phyloP scores from a whole-genome alignment of 1,139 yeast species.

The Groenewaldozyma auringiensis region DNA sequence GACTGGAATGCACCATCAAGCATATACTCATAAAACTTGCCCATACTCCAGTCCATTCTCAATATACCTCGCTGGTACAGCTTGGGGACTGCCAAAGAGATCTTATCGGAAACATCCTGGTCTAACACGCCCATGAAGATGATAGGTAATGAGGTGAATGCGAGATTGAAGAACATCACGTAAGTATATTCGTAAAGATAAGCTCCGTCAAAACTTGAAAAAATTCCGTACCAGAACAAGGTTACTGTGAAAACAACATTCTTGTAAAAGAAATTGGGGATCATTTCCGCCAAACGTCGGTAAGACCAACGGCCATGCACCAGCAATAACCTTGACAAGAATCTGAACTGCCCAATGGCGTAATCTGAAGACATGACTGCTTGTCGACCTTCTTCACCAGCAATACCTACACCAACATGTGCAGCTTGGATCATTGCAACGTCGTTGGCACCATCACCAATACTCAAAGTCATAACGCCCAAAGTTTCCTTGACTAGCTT shows the following conservation, averaged over 20 bases:
- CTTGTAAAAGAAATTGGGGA: constrained; percentile 87
- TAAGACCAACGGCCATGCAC: constrained; percentile 98
- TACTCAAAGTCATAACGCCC: constrained; percentile 82
- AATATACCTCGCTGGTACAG: constrained; percentile 78
- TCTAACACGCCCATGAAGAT: constrained; percentile 85
- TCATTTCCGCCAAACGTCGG: constrained; percentile 85
- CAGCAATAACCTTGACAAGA: constrained; percentile 62
- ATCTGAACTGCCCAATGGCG: constrained; percentile 93
- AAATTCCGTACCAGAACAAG: constrained; percentile 88
- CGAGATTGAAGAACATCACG: constrained; percentile 86
- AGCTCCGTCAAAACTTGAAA: constrained; percentile 80
- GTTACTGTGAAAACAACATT: constrained; percentile 84
- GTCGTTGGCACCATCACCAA: constrained; percentile 98
- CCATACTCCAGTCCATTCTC: constrained; percentile 71
- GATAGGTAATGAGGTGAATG: constrained; percentile 90
- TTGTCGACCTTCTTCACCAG: constrained; percentile 97
- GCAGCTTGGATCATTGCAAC: constrained; percentile 99
- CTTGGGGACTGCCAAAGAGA: constrained; percentile 84
- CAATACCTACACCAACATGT: constrained; percentile 95
- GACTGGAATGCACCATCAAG: constrained; percentile 86
- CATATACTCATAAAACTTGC: constrained; percentile 79
- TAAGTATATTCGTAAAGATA: constrained; percentile 89
- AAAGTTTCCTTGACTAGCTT: constrained; percentile 73
- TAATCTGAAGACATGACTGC: constrained; percentile 98
- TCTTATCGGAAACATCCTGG: constrained; percentile 81